Conservation (phyloP, 192 early-diverging fungal genomes). For the Piromyces finnis region DNA sequence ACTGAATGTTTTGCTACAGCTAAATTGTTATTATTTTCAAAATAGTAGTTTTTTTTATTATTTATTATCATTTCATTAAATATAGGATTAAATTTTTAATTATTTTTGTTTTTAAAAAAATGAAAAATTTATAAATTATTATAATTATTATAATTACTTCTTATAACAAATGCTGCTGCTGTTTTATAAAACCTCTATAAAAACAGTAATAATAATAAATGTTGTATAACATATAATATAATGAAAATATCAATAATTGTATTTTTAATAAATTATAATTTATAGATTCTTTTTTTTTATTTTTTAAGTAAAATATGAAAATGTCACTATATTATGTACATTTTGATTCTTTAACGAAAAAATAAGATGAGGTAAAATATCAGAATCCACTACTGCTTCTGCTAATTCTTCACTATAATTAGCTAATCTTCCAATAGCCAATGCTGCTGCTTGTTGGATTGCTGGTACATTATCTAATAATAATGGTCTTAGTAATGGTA, state of each 20-base stretch:
- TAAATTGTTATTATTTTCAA: not conserved
- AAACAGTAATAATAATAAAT: too few relatives aligned
- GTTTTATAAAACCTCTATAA: constrained; percentile 44
- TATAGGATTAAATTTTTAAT: too few relatives aligned
- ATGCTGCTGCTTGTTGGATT: constrained; percentile 38
- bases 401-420: constrained; percentile 36
- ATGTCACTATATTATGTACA: constrained; percentile 15
- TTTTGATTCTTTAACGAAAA: constrained; percentile 27
- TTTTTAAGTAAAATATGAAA: too few relatives aligned
- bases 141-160: constrained; percentile 3
- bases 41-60: not conserved
- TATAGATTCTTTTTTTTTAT: not conserved
- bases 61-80: not conserved
- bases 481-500: constrained; percentile 28
- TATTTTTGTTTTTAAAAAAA: too few relatives aligned
- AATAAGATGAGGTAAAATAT: constrained; percentile 34
- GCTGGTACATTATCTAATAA: constrained; percentile 30
- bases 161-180: constrained; percentile 32
- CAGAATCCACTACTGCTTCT: constrained; percentile 24
- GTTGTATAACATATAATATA: too few relatives aligned
- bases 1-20: constrained; percentile 36
- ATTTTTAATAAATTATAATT: too few relatives aligned
- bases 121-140: too few relatives aligned
- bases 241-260: too few relatives aligned
- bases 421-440: constrained; percentile 32